A percentile compares a stretch with the other conserved stretches of the same genome.
Evolutionary conservation across 208 protist genomes (phyloP).

Genomic region (Balamuthia mandrillaris): DNA sequence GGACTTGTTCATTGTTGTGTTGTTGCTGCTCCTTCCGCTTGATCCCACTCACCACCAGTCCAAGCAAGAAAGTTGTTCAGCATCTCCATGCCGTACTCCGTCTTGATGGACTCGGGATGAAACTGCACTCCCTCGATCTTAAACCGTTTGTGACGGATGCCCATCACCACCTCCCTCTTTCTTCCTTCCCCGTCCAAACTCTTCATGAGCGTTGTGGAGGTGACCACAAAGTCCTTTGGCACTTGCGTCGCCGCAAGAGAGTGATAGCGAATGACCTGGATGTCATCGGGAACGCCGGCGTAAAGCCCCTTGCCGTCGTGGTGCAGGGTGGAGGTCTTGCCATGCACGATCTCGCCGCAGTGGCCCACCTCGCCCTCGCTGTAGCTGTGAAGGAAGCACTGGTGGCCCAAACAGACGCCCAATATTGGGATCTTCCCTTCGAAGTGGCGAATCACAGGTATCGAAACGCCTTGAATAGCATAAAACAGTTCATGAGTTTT

Average conservation of each 20-base stretch:
- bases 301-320: conserved; percentile 57
- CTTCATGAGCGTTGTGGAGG: not conserved
- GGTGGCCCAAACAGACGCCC: conserved; percentile 55
- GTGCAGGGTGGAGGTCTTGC: conserved; percentile 52
- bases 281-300: conserved; percentile 33
- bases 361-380: conserved; percentile 44
- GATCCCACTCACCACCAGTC: not conserved
- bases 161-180: conserved; percentile 56
- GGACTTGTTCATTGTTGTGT: no score
- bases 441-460: not conserved
- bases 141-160: conserved; percentile 52
- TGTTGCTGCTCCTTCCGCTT: no score
- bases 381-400: conserved; percentile 55
- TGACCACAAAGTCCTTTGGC: conserved; percentile 38
- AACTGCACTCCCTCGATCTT: conserved; percentile 64
- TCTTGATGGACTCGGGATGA: conserved; percentile 67
- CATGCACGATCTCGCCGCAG: conserved; percentile 61
- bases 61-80: conserved; percentile 29
- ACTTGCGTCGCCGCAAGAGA: conserved; percentile 49
- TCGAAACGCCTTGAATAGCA: not conserved
- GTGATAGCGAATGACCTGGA: conserved; percentile 60
- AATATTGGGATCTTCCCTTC: conserved; percentile 47
- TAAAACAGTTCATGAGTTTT: not conserved
- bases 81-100: conserved; percentile 60
- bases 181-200: not conserved